Percentiles rank a stretch among this genome's conserved stretches.
Evolutionary conservation across 2,329 filamentous ascomycete genomes (phyloP).

Genomic region (Sphaerostilbella broomeana): DNA sequence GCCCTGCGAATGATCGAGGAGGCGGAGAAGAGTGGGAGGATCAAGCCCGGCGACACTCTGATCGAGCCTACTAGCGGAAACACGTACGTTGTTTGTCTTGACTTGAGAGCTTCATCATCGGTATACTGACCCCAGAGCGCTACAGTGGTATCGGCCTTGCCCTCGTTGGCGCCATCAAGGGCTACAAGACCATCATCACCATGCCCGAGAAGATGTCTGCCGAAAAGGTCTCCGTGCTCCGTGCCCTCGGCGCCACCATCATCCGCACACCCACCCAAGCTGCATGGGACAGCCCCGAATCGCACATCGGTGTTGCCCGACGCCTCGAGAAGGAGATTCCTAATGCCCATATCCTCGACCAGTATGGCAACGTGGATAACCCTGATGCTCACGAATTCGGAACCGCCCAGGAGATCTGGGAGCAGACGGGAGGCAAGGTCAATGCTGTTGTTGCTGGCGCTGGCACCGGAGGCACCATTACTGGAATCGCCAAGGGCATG

Average conservation of each 20-base stretch:
- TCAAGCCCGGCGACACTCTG: conserved; percentile 93
- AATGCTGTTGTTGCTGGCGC: conserved; percentile 84
- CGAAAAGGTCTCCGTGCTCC: conserved; percentile 92
- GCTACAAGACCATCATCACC: conserved; percentile 97
- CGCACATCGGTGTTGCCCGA: conserved; percentile 89
- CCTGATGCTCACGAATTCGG: conserved; percentile 89
- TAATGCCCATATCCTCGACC: conserved; percentile 93
- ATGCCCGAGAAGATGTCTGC: conserved; percentile 99
- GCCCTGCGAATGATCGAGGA: conserved; percentile 96
- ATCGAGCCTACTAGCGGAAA: conserved; percentile 98
- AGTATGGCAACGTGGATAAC: conserved; percentile 90
- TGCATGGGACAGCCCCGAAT: conserved; percentile 89
- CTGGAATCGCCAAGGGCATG: conserved; percentile 76
- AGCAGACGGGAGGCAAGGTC: conserved; percentile 77
- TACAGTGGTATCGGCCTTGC: conserved; percentile 88
- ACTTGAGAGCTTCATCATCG: too few species aligned
- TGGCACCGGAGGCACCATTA: conserved; percentile 92
- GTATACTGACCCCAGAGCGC: too few species aligned
- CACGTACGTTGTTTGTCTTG: conserved; percentile 59
- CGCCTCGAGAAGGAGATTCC: conserved; percentile 91
- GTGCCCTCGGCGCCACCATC: conserved; percentile 91
- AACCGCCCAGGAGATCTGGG: conserved; percentile 94
- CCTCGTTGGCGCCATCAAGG: conserved; percentile 89
- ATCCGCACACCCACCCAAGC: conserved; percentile 95
- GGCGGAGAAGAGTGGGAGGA: conserved; percentile 82